These are phyloP conservation scores for Spathaspora passalidarum DNA, from an alignment of 805 yeast species.

Conservation along the genomic window DNA sequence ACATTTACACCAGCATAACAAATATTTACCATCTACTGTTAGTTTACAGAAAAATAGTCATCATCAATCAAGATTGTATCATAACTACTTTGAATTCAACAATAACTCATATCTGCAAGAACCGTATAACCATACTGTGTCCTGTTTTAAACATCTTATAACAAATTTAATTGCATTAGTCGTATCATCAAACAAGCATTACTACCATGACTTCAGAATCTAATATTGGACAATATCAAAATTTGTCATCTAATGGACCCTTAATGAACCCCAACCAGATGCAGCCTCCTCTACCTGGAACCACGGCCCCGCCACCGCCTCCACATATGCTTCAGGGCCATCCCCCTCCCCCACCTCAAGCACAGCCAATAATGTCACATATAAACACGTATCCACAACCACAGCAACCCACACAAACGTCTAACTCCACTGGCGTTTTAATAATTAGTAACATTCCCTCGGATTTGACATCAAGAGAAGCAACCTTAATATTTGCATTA, in stretches of 20 bases:
- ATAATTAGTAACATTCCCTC: slow-evolving; percentile 55
- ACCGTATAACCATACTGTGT: too few relatives aligned
- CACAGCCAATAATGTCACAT: slow-evolving; percentile 1
- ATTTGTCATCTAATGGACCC: slow-evolving; percentile 2
- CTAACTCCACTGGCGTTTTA: slow-evolving; percentile 13
- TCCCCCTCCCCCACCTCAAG: slow-evolving; percentile 5
- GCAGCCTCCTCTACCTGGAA: slow-evolving; percentile 1
- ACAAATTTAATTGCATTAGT: background rate
- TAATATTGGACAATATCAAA: slow-evolving; percentile 5
- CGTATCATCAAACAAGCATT: background rate
- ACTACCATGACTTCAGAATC: slow-evolving; percentile 9
- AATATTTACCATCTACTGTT: too few relatives aligned
- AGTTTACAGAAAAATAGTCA: too few relatives aligned
- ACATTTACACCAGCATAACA: too few relatives aligned
- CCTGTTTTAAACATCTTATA: too few relatives aligned
- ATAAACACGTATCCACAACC: slow-evolving; percentile 3
- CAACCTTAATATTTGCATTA: slow-evolving; percentile 62
- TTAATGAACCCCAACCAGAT: background rate
- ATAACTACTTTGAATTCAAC: too few relatives aligned
- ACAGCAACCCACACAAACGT: slow-evolving; percentile 8
- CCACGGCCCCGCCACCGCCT: slow-evolving; percentile 4
- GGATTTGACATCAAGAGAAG: slow-evolving; percentile 65
- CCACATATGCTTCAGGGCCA: background rate
- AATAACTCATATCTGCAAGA: too few relatives aligned
- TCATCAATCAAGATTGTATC: too few relatives aligned